phyloP scores from a whole-genome alignment of 805 yeast species.

The Barnettozyma botsteinii region DNA sequence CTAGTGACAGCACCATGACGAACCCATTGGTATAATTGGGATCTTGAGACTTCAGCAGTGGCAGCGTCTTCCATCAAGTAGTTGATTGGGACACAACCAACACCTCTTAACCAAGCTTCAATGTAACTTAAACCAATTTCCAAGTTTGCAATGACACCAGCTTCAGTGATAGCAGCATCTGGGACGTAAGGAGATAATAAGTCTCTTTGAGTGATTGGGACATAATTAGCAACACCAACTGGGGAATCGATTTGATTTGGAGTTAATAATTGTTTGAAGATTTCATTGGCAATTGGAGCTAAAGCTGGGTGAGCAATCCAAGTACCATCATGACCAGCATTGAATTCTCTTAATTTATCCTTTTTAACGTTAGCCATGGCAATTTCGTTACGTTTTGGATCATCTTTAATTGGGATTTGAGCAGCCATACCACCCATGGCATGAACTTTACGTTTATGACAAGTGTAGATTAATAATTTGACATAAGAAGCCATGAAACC shows the following conservation, averaged over 20 bases:
- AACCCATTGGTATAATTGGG: conserved; percentile 81
- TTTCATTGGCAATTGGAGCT: conserved; percentile 64
- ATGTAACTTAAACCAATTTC: conserved; percentile 74
- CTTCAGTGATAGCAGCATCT: conserved; percentile 58
- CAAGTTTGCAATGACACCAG: conserved; percentile 66
- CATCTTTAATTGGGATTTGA: conserved; percentile 74
- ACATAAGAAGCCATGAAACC: conserved; percentile 81
- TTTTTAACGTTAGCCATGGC: conserved; percentile 70
- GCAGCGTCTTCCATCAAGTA: conserved; percentile 88
- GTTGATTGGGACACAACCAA: conserved; percentile 83
- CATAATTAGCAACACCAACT: conserved; percentile 31
- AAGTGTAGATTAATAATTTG: conserved; percentile 61
- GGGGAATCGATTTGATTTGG: conserved; percentile 60
- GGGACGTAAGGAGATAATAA: conserved; percentile 59
- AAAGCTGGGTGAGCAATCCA: conserved; percentile 89
- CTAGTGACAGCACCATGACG: conserved; percentile 57
- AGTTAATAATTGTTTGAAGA: conserved; percentile 75
- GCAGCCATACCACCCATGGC: conserved; percentile 94
- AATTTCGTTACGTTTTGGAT: conserved; percentile 51
- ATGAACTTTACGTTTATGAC: conserved; percentile 75
- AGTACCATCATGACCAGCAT: conserved; percentile 80
- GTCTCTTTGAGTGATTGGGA: conserved; percentile 47
- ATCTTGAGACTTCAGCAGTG: conserved; percentile 80
- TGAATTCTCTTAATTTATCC: conserved; percentile 73
- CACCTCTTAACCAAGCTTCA: conserved; percentile 82